Conservation (phyloP, 768 basidiomycete species). For the Amanita pseudoporphyria region DNA sequence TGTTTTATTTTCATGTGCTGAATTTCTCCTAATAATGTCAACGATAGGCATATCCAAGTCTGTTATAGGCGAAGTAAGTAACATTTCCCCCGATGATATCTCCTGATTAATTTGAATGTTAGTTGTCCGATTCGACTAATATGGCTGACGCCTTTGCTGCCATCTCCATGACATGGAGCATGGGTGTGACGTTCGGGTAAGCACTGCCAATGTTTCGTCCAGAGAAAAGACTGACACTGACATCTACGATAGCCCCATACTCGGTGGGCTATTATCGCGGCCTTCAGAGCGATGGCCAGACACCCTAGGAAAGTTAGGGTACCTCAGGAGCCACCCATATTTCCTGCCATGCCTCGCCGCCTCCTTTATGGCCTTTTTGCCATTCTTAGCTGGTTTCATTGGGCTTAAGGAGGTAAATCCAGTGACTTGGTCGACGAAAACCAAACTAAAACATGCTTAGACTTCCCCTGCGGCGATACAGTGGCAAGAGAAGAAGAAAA, state of each 20-base stretch:
- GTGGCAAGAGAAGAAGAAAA: not conserved
- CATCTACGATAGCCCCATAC: constrained; percentile 13
- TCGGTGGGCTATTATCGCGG: constrained; percentile 24
- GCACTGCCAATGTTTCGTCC: not conserved
- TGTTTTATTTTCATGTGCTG: constrained; percentile 10
- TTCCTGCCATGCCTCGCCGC: constrained; percentile 26
- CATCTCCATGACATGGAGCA: constrained; percentile 25
- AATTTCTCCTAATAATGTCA: constrained; percentile 26
- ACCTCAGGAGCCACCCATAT: constrained; percentile 24
- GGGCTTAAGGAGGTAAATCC: constrained; percentile 20
- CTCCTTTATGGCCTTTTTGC: constrained; percentile 14
- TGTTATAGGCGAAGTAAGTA: not conserved
- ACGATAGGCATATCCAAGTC: constrained; percentile 1
- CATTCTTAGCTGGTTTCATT: constrained; percentile 14
- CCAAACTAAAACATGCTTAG: too few relatives aligned
- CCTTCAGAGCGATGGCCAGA: constrained; percentile 20
- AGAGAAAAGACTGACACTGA: not conserved
- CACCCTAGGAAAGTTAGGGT: constrained; percentile 15
- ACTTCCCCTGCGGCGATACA: too few relatives aligned
- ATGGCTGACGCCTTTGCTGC: constrained; percentile 27
- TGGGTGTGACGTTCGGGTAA: constrained; percentile 23
- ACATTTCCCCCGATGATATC: constrained; percentile 6
- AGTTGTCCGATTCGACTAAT: constrained; percentile 31
- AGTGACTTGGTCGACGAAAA: not conserved
- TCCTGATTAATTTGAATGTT: constrained; percentile 22